A percentile compares a stretch with the other conserved stretches of the same genome.
phyloP scores from a whole-genome alignment of 2,329 filamentous ascomycete genomes.

The Aspergillus niger region DNA sequence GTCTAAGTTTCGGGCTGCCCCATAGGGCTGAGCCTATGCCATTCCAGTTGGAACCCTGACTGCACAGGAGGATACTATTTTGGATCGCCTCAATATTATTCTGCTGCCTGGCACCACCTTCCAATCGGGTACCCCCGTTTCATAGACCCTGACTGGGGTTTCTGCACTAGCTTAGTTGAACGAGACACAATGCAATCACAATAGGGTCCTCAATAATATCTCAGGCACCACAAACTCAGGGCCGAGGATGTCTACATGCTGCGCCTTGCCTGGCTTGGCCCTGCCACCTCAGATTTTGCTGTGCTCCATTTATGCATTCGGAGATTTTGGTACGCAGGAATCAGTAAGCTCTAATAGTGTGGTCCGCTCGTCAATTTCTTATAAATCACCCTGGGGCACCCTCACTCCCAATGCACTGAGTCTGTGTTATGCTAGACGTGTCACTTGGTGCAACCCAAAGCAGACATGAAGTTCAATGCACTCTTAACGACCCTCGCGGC shows the following conservation, averaged over 20 bases:
- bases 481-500: background rate
- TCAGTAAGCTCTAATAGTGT: background rate
- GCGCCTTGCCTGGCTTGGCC: background rate
- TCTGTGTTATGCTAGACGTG: background rate
- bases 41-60: no score
- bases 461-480: background rate
- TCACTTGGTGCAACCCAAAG: background rate
- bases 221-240: background rate
- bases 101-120: background rate
- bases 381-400: background rate
- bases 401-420: background rate
- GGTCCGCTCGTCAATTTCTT: background rate
- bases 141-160: background rate
- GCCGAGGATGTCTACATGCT: background rate
- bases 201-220: background rate
- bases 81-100: background rate
- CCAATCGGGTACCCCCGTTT: background rate
- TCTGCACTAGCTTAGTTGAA: background rate
- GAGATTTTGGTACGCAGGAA: background rate
- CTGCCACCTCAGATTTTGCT: background rate
- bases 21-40: conserved; percentile 3
- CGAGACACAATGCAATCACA: background rate
- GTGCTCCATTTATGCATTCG: background rate
- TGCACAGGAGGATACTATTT: no score
- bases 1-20: background rate